Conservation (phyloP, 441 rosid genomes). For the Sinapis alba region DNA sequence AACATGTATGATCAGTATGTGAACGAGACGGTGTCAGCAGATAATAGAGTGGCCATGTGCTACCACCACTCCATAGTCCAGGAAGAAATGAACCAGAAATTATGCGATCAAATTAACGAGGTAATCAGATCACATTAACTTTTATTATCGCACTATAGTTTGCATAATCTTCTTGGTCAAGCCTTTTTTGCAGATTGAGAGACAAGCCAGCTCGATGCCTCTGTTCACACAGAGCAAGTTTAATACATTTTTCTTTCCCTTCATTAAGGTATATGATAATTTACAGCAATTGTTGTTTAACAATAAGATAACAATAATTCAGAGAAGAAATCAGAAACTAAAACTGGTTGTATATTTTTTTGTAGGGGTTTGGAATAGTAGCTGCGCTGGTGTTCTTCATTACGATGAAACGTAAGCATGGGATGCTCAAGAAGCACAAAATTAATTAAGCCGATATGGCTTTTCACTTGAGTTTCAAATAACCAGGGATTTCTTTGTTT, state of each 20-base stretch:
- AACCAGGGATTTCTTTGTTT: not conserved
- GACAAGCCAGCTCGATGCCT: conserved; percentile 29
- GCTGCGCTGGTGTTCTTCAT: conserved; percentile 25
- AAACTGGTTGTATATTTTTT: not conserved
- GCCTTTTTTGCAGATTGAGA: conserved; percentile 14
- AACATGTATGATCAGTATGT: conserved; percentile 10
- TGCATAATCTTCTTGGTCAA: not conserved
- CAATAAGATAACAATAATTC: not conserved
- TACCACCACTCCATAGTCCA: not conserved
- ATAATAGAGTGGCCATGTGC: conserved; percentile 23
- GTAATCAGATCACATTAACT: not conserved
- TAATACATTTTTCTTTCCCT: conserved; percentile 22
- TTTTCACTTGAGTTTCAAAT: not conserved
- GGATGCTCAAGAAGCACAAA: conserved; percentile 17
- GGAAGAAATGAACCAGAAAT: conserved; percentile 1
- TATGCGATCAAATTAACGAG: conserved; percentile 19
- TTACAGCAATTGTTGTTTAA: not conserved
- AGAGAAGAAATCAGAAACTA: not conserved
- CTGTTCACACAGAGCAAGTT: conserved; percentile 18
- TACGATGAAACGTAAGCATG: conserved; percentile 23
- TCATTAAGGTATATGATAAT: conserved; percentile 25
- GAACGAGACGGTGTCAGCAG: conserved; percentile 23
- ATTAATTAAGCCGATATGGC: not conserved
- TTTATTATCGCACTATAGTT: not conserved
- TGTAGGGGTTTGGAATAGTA: conserved; percentile 26